Conservation (phyloP, 2,329 filamentous ascomycete species). For the Pyricularia pennisetigena region DNA sequence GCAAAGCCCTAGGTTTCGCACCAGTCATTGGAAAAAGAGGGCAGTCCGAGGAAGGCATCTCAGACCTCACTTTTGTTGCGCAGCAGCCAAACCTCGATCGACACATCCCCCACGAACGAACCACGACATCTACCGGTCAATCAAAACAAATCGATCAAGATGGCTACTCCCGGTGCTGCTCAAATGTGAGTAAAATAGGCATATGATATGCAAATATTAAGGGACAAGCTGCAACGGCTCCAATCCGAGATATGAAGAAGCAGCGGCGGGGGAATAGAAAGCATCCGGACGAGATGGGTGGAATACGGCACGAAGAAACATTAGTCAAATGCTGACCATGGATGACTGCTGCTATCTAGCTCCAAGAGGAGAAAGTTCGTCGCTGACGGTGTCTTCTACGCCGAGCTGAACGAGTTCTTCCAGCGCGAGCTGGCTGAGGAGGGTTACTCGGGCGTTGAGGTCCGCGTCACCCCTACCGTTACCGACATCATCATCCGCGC, state of each 20-base stretch:
- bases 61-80: neutral
- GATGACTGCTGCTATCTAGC: slow-evolving; percentile 32
- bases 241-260: neutral
- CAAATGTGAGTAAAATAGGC: slow-evolving; percentile 44
- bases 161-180: slow-evolving; percentile 46
- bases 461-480: slow-evolving; percentile 98
- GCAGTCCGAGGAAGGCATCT: neutral
- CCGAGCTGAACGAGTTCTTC: slow-evolving; percentile 99
- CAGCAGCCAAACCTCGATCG: neutral
- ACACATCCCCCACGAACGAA: neutral
- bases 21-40: neutral
- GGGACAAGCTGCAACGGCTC: neutral
- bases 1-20: neutral
- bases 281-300: neutral
- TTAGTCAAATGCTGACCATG: neutral
- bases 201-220: neutral
- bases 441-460: slow-evolving; percentile 99
- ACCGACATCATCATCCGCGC: slow-evolving; percentile 99
- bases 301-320: neutral
- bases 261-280: neutral
- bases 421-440: slow-evolving; percentile 99
- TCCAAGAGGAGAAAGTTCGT: slow-evolving; percentile 93
- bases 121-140: neutral
- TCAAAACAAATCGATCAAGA: slow-evolving; percentile 25
- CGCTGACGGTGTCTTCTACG: slow-evolving; percentile 99